Conservation (phyloP, 78 protist genomes). For the Polysphondylium violaceum region DNA sequence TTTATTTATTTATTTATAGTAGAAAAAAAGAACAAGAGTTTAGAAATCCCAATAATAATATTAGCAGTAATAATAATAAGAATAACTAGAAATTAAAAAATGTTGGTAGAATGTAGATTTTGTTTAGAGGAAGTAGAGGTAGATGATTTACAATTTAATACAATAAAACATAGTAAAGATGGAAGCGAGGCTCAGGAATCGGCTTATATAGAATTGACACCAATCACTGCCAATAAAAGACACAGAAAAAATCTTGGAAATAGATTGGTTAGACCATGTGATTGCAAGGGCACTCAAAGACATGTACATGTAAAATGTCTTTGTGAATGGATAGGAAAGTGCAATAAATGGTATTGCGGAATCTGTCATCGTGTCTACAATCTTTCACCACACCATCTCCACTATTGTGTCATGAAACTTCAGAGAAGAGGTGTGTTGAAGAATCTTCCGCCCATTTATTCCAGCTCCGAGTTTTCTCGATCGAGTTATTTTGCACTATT, state of each 20-base stretch:
- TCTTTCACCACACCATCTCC: conserved; percentile 62
- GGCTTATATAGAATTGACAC: conserved; percentile 48
- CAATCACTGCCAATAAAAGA: conserved; percentile 20
- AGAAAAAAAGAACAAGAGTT: too few relatives aligned
- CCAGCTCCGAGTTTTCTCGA: conserved; percentile 39
- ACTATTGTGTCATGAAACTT: conserved; percentile 60
- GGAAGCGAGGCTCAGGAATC: too few relatives aligned
- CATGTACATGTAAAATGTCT: conserved; percentile 76
- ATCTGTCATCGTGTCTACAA: conserved; percentile 73
- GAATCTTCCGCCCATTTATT: conserved; percentile 64
- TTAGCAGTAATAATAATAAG: too few relatives aligned
- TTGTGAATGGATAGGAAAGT: conserved; percentile 75
- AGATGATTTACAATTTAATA: neutral
- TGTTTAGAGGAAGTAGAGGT: conserved; percentile 75
- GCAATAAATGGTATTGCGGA: conserved; percentile 68
- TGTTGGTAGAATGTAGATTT: conserved; percentile 80
- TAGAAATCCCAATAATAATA: too few relatives aligned
- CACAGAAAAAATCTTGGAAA: conserved; percentile 59
- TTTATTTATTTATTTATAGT: too few relatives aligned
- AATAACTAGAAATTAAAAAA: conserved; percentile 9
- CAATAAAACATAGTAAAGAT: neutral
- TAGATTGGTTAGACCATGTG: conserved; percentile 68
- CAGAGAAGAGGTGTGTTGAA: conserved; percentile 54
- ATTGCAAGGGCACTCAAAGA: conserved; percentile 68
- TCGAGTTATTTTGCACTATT: conserved; percentile 63